Evolutionary conservation across 768 basidiomycete species (phyloP), one percentile per base, ranked within the genome.

Genomic region (Sarcodon aspratus): DNA sequence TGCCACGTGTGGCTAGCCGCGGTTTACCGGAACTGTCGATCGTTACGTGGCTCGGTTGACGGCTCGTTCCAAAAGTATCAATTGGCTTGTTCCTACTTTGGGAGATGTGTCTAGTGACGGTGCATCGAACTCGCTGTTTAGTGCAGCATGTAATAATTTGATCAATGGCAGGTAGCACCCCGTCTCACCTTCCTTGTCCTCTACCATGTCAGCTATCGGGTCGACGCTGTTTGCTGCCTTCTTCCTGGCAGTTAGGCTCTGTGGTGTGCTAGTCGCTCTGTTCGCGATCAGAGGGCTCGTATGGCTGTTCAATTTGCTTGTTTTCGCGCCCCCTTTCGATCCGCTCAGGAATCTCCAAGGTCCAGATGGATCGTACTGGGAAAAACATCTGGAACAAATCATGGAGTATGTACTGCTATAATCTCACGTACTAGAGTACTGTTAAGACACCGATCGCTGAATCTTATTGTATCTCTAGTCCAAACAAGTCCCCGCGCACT

Each of bases 311-410:
- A 66, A 75, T 50, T 57, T 73, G 58, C 49, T 76, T 15, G 34
- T 73, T 36, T 45, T 76, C 15, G 55, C 64, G n/a, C 75, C 77
- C 11, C 57, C 65, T 3, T 67, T 61, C 36, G 76, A 78, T 58
- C 75, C 76, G 13, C 60, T 79, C 43, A 57, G 63, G 46, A 61
- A 67, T 33, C 57, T 79, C 10, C 74, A 73, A 35, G 77, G 77
- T 0, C 75, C 74, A 7, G 60, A 66, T 27, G 75, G 63, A 7
- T 51, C 66, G 10, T 55, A 61, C 5, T 61, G 75, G 31, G 58
- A 72, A 50, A 73, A 64, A 48, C 74, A 76, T 57, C 63, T 78
- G 36, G 57, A 59, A 31, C 60, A 69, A 33, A 63, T 74, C 36
- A 63, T 70, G 62, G 68, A 78, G 75, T 77, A 52, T 18, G 74